Conservation (phyloP, 495 filamentous ascomycete species). For the Durotheca rogersii region DNA sequence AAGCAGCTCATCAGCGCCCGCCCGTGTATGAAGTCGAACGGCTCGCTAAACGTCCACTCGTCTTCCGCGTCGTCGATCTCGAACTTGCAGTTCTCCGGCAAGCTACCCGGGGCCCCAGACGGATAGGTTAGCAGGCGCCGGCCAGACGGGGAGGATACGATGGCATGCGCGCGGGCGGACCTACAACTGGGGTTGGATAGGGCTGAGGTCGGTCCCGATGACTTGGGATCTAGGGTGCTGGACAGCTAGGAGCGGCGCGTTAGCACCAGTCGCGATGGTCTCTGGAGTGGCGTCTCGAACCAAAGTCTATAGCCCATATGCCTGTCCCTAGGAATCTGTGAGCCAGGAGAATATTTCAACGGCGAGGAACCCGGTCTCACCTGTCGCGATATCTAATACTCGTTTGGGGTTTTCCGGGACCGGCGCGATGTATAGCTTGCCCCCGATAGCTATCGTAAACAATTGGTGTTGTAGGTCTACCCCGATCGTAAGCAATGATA, state of each 20-base stretch:
- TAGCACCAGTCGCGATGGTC: not conserved
- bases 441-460: constrained; percentile 44
- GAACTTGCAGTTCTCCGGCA: constrained; percentile 57
- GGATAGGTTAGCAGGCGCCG: constrained; percentile 1
- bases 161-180: constrained; percentile 4
- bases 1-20: constrained; percentile 53
- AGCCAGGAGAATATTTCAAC: constrained; percentile 1
- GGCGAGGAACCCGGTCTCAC: constrained; percentile 16
- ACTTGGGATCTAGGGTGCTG: constrained; percentile 37
- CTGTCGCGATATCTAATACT: constrained; percentile 49
- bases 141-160: too few relatives aligned
- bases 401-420: constrained; percentile 38
- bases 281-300: constrained; percentile 14
- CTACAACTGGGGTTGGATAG: constrained; percentile 54
- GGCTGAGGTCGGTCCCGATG: constrained; percentile 53
- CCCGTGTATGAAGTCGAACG: constrained; percentile 57
- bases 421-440: constrained; percentile 45
- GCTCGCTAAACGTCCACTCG: constrained; percentile 51
- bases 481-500: constrained; percentile 6
- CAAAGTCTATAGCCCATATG: constrained; percentile 49
- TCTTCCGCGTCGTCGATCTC: constrained; percentile 57
- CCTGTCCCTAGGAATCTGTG: constrained; percentile 36
- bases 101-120: too few relatives aligned
- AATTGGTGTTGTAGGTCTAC: constrained; percentile 53
- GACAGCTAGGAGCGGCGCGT: constrained; percentile 26